Evolutionary conservation across 2,329 filamentous ascomycete species (phyloP).

Genomic region (Diaporthe sp.): DNA sequence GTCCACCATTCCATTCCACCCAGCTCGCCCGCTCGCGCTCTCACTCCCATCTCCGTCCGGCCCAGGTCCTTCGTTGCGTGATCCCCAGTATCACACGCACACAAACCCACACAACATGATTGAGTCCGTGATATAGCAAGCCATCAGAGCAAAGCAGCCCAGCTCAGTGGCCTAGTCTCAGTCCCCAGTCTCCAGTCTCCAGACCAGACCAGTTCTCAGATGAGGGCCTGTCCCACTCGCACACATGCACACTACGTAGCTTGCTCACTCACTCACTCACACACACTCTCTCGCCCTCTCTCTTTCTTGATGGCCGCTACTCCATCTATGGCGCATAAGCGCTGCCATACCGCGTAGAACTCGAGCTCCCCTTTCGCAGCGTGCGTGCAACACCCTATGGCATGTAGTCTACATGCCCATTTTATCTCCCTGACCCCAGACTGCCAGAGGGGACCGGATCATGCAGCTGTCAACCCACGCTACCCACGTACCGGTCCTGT

Average conservation of each 20-base stretch:
- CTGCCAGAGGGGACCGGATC: constrained; percentile 19
- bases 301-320: not conserved
- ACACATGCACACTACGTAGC: constrained; percentile 14
- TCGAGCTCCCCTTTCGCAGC: not conserved
- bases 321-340: constrained; percentile 20
- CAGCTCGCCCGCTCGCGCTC: not conserved
- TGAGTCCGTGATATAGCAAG: not conserved
- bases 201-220: not conserved
- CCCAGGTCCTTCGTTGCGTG: not conserved
- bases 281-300: constrained; percentile 3
- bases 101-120: not conserved
- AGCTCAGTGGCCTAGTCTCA: not conserved
- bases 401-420: not conserved
- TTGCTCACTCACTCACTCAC: not conserved
- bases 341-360: not conserved
- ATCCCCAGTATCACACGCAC: not conserved
- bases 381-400: not conserved
- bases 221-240: not conserved
- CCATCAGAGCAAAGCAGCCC: not conserved
- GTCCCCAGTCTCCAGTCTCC: too few relatives aligned
- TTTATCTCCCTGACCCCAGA: constrained; percentile 25
- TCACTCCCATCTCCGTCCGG: not conserved
- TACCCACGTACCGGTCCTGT: constrained; percentile 22
- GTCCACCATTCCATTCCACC: constrained; percentile 28
- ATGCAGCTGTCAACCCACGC: constrained; percentile 31